A percentile compares a stretch with the other conserved stretches of the same genome.
Evolutionary conservation across 148 eudicot species (phyloP).

Genomic region (Polygonum aviculare): DNA sequence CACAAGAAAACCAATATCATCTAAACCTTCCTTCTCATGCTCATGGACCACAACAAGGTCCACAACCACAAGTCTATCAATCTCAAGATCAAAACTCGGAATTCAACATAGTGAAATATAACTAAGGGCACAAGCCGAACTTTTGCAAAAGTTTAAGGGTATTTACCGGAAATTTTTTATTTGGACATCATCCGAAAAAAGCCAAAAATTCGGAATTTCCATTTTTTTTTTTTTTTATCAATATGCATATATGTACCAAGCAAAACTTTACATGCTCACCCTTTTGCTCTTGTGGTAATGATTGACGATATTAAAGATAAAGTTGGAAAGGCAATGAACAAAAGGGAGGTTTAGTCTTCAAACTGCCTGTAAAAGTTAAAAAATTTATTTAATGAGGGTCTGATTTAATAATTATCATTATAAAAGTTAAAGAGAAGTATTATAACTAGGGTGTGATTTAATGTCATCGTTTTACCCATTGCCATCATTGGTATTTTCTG

Average conservation of each 20-base stretch:
- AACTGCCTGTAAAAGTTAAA: conserved; percentile 5
- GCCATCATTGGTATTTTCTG: conserved; percentile 7
- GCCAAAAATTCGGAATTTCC: too few species aligned
- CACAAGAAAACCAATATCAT: too few species aligned
- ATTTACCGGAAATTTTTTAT: too few species aligned
- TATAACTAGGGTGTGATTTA: neutral
- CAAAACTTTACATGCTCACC: neutral
- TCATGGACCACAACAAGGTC: too few species aligned
- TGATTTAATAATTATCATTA: conserved; percentile 5
- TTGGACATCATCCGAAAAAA: too few species aligned
- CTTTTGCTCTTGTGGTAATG: neutral
- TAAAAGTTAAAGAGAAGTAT: neutral
- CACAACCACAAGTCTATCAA: too few species aligned
- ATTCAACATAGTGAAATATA: too few species aligned
- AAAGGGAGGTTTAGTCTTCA: conserved; percentile 1
- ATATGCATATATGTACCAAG: neutral
- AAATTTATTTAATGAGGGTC: neutral
- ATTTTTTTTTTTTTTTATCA: too few species aligned
- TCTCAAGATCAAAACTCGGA: too few species aligned
- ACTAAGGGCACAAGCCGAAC: too few species aligned
- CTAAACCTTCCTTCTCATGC: too few species aligned
- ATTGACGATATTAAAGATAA: neutral
- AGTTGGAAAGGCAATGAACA: conserved; percentile 6
- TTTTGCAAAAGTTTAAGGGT: too few species aligned
- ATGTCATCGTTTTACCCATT: neutral